phyloP scores from a whole-genome alignment of 371 early-diverging fungal genomes.

The Blastocladiella emersonii region DNA sequence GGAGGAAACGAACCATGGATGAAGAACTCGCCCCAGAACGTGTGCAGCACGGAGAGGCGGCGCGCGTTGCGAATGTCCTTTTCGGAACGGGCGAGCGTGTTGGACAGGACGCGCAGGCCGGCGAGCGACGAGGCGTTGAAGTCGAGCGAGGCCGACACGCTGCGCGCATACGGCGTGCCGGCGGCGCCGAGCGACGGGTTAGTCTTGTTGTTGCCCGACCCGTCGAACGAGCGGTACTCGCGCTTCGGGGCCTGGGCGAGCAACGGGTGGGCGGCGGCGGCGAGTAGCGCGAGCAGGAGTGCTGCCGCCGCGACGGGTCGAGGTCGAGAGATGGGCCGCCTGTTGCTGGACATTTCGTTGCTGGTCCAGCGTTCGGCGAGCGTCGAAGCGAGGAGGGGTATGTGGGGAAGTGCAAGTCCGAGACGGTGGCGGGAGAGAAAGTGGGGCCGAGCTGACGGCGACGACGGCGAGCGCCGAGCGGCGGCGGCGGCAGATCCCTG shows the following conservation, averaged over 20 bases:
- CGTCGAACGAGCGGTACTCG: not conserved
- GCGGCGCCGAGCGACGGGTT: not conserved
- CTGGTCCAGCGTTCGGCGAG: too few relatives aligned
- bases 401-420: too few relatives aligned
- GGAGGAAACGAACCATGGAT: not conserved
- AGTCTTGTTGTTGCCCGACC: not conserved
- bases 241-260: not conserved
- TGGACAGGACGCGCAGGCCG: not conserved
- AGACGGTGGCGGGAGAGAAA: too few relatives aligned
- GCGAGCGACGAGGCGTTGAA: not conserved
- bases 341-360: too few relatives aligned
- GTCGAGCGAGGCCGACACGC: not conserved
- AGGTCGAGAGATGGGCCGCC: too few relatives aligned
- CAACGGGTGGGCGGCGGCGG: too few relatives aligned
- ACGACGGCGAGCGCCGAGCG: too few relatives aligned
- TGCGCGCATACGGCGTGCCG: not conserved
- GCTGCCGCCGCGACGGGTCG: too few relatives aligned
- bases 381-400: too few relatives aligned
- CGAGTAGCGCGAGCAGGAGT: too few relatives aligned
- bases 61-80: not conserved
- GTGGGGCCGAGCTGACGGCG: too few relatives aligned
- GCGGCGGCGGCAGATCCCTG: too few relatives aligned
- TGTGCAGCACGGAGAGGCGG: not conserved
- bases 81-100: not conserved
- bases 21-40: not conserved